These are phyloP conservation scores for Nicotiana attenuata DNA, from an alignment of 257 asterid genomes.

Conservation along the genomic window DNA sequence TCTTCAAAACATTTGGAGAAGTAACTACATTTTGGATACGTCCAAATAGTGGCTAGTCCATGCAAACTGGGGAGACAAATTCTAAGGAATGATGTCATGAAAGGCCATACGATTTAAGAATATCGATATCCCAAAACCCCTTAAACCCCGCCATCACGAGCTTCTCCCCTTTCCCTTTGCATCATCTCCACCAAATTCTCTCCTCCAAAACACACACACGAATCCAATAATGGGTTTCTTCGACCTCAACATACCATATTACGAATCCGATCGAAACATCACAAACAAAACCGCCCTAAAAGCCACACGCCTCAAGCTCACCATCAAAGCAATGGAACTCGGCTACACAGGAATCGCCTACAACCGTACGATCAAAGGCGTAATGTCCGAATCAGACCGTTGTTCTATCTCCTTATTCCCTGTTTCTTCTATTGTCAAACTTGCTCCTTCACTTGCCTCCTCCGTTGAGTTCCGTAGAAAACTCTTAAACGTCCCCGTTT, in stretches of 20 bases:
- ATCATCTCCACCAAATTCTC: not conserved
- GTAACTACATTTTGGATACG: no score
- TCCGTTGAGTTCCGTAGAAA: constrained; percentile 62
- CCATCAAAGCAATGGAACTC: constrained; percentile 63
- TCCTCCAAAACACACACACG: not conserved
- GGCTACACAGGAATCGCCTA: constrained; percentile 85
- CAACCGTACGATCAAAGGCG: constrained; percentile 80
- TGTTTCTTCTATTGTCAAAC: constrained; percentile 42
- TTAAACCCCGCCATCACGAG: not conserved
- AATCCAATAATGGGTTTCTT: constrained; percentile 56
- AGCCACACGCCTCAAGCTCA: constrained; percentile 64
- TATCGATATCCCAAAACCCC: not conserved
- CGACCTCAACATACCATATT: constrained; percentile 71
- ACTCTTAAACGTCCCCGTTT: constrained; percentile 52
- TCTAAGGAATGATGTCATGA: no score
- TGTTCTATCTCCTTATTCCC: constrained; percentile 60
- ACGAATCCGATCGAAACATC: constrained; percentile 60
- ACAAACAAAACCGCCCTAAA: constrained; percentile 44
- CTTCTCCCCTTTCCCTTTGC: not conserved
- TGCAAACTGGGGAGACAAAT: no score
- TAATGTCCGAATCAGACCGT: constrained; percentile 78
- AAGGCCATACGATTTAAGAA: no score
- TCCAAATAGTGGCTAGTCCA: no score
- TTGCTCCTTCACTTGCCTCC: constrained; percentile 42
- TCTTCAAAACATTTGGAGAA: no score